These are phyloP conservation scores for Gossypium arboreum DNA, from an alignment of 345 rosid species.

Conservation along the genomic window DNA sequence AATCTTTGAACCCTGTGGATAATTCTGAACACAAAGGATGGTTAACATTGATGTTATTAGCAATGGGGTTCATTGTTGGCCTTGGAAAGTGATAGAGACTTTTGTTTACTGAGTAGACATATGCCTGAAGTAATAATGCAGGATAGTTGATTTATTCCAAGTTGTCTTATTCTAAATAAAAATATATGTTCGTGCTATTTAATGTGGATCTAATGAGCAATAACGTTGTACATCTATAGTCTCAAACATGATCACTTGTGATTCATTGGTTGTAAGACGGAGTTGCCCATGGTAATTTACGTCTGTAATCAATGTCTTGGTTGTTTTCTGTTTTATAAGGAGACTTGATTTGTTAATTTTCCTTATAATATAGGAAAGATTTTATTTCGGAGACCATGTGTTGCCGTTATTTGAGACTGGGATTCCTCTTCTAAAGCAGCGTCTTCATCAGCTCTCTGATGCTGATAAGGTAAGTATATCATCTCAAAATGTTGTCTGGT, in stretches of 20 bases:
- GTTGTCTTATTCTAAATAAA: neutral
- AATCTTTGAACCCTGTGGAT: neutral
- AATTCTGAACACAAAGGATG: neutral
- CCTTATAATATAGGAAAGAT: conserved; percentile 66
- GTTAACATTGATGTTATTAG: neutral
- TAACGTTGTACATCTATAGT: neutral
- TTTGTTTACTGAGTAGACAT: neutral
- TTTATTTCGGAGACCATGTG: conserved; percentile 92
- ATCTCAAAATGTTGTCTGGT: neutral
- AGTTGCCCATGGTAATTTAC: neutral
- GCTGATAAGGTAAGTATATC: conserved; percentile 61
- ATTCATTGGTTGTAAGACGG: neutral
- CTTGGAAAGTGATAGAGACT: neutral
- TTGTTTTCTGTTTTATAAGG: neutral
- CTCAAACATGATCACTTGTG: neutral
- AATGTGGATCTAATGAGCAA: neutral
- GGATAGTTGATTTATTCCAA: neutral
- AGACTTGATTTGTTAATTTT: neutral
- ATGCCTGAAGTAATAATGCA: neutral
- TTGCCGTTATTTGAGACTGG: conserved; percentile 98
- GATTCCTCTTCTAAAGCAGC: conserved; percentile 79
- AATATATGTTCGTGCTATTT: neutral
- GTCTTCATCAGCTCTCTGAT: conserved; percentile 74
- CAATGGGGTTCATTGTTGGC: neutral
- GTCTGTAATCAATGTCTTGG: neutral